A percentile compares a stretch with the other conserved stretches of the same genome.
phyloP scores from a whole-genome alignment of 106 monocot genomes.

The Acorus gramineus region DNA sequence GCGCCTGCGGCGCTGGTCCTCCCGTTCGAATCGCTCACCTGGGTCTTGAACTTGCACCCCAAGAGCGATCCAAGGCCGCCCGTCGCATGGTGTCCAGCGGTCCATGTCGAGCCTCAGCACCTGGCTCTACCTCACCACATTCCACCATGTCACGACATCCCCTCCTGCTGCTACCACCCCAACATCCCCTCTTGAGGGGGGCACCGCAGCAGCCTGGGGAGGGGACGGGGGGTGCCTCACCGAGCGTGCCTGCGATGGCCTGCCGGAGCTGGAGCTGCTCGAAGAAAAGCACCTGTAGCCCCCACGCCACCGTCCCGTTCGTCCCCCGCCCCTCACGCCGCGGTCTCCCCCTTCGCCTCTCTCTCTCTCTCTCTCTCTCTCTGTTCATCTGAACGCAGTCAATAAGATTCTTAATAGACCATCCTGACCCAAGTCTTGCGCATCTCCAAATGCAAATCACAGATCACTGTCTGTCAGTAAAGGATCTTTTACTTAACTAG shows the following conservation, averaged over 20 bases:
- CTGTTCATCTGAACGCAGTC: too few species aligned
- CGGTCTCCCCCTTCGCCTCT: slow-evolving; percentile 34
- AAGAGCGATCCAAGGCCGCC: slow-evolving; percentile 20
- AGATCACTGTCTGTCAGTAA: too few species aligned
- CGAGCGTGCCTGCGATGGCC: slow-evolving; percentile 60
- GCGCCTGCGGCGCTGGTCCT: not conserved
- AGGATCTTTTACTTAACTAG: too few species aligned
- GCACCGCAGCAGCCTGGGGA: slow-evolving; percentile 1
- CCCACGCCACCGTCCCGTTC: slow-evolving; percentile 67
- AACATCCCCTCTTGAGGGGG: not conserved
- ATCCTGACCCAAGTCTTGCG: too few species aligned
- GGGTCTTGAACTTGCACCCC: slow-evolving; percentile 75
- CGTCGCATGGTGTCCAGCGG: not conserved
- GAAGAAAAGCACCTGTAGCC: slow-evolving; percentile 97
- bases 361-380: too few species aligned
- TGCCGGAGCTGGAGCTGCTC: slow-evolving; percentile 95
- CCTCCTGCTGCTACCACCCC: slow-evolving; percentile 3
- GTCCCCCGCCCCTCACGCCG: slow-evolving; percentile 93
- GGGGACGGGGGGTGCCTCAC: not conserved
- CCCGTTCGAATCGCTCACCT: slow-evolving; percentile 77
- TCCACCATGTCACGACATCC: slow-evolving; percentile 18
- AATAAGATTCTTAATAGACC: too few species aligned
- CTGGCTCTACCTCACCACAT: slow-evolving; percentile 51
- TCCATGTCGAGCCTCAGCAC: slow-evolving; percentile 85
- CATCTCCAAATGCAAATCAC: too few species aligned